Evolutionary conservation across 1,284 basidiomycete genomes (phyloP), one percentile per base, ranked within the genome.

Genomic region (Coniferiporia weirii): DNA sequence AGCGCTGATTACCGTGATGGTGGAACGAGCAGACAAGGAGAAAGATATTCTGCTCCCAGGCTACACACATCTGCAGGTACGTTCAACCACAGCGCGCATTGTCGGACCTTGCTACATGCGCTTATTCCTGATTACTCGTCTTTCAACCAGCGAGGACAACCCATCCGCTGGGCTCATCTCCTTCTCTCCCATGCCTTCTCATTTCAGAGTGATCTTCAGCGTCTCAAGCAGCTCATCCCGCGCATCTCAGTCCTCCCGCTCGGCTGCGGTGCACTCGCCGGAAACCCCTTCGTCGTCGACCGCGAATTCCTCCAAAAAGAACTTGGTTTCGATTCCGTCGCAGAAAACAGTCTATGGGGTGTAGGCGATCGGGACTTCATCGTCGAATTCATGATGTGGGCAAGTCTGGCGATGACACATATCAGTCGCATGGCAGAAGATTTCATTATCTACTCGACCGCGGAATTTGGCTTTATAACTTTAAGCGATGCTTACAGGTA

Each of bases 341-440:
- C 92, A 1, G 93, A 95, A 74, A 98, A 98, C 76, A 95, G 93
- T 69, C 80, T 98, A 74, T 93, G 91, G 82, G 94, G 93, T 56
- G 95, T 98, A 47, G 90, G 92, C 40, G 96, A 99, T 74, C 89
- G 96, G 52, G 96, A 99, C 75, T 99, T 99, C 71, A 85, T 98
- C 66, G 90, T 91, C 67, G 96, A 99, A 73, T 98, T 95, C 75
- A 76, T 98, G 75, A 96, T 96, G 88, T 98, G 95, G 93, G 82
- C 89, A 13, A 95, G 89, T 69, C 75, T 98, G 72, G 83, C 91
- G 53, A 95, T 95, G 87, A 88, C 89, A 17, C 96, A 99, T 73
- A 81, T 98, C 71, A 95, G 92, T 72, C 87, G 94, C 63, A 81
- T 99, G 76, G 92, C 96, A 7, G 96, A 99, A 73, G 96, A 99